Evolutionary conservation across 257 asterid genomes (phyloP).

Genomic region (Fraxinus cuspidata): DNA sequence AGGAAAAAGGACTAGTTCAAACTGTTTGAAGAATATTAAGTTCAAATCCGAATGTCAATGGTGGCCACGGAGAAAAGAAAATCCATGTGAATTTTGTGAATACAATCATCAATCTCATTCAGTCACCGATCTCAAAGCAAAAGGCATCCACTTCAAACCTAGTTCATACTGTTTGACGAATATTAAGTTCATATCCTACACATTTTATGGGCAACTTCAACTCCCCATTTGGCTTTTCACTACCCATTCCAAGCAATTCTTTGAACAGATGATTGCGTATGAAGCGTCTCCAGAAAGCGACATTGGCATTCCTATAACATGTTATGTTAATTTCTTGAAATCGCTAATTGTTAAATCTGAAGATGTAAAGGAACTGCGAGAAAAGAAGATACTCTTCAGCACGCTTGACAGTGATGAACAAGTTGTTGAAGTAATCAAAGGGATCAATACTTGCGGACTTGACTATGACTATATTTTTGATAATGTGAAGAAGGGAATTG

Average conservation of each 20-base stretch:
- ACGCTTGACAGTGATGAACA: slow-evolving; percentile 34
- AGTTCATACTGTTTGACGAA: slow-evolving; percentile 19
- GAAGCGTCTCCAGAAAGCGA: slow-evolving; percentile 23
- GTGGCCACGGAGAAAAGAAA: too few species aligned
- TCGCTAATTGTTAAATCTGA: slow-evolving; percentile 28
- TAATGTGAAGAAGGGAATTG: slow-evolving; percentile 1
- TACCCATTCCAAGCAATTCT: too few species aligned
- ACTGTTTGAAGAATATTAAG: too few species aligned
- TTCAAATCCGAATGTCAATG: too few species aligned
- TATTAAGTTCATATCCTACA: background rate
- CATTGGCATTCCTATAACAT: background rate
- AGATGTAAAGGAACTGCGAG: slow-evolving; percentile 40
- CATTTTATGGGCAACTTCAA: slow-evolving; percentile 14
- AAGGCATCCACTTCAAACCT: slow-evolving; percentile 24
- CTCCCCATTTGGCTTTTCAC: slow-evolving; percentile 16
- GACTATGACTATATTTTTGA: background rate
- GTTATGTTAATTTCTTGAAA: slow-evolving; percentile 39
- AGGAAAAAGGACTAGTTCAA: too few species aligned
- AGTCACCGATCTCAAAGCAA: slow-evolving; percentile 20
- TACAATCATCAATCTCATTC: slow-evolving; percentile 13
- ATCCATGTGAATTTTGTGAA: too few species aligned
- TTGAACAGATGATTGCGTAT: slow-evolving; percentile 17
- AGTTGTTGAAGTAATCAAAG: slow-evolving; percentile 17
- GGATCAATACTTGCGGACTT: slow-evolving; percentile 10
- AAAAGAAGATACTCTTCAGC: slow-evolving; percentile 24